phyloP scores from a whole-genome alignment of 495 filamentous ascomycete genomes.

The Cudoniella acicularis region DNA sequence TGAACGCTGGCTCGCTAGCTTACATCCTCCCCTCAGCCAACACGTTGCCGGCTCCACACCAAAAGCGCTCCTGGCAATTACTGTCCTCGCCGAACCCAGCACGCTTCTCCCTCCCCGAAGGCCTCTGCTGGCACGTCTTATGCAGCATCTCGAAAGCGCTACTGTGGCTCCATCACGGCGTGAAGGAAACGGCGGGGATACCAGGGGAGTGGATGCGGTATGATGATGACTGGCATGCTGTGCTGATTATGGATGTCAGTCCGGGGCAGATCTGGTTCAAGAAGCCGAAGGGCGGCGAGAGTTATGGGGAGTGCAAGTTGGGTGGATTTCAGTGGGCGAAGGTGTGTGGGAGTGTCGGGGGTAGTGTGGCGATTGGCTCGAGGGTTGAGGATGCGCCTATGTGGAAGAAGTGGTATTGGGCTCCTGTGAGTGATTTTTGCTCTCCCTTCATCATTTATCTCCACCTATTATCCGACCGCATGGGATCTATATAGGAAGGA shows the following conservation, averaged over 20 bases:
- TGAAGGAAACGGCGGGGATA: slow-evolving; percentile 21
- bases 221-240: slow-evolving; percentile 39
- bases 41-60: slow-evolving; percentile 1
- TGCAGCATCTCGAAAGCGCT: slow-evolving; percentile 14
- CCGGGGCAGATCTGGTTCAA: slow-evolving; percentile 41
- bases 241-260: slow-evolving; percentile 40
- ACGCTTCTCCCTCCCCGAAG: slow-evolving; percentile 23
- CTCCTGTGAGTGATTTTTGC: background rate
- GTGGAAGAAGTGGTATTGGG: background rate
- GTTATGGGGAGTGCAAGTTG: slow-evolving; percentile 45
- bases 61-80: slow-evolving; percentile 9
- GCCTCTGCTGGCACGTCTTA: slow-evolving; percentile 26
- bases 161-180: slow-evolving; percentile 24
- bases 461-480: background rate
- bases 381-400: background rate
- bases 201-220: slow-evolving; percentile 14
- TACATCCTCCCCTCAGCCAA: slow-evolving; percentile 15
- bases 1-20: slow-evolving; percentile 20
- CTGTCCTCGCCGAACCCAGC: slow-evolving; percentile 15
- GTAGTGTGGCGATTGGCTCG: background rate
- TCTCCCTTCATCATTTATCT: background rate
- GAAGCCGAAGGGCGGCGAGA: slow-evolving; percentile 40
- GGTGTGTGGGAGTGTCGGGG: slow-evolving; percentile 30
- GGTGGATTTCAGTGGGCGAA: slow-evolving; percentile 36
- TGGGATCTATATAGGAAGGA: background rate